Base-by-base conservation (phyloP, 495 filamentous ascomycete species). In the Penicillium cosmopolitanum region DNA sequence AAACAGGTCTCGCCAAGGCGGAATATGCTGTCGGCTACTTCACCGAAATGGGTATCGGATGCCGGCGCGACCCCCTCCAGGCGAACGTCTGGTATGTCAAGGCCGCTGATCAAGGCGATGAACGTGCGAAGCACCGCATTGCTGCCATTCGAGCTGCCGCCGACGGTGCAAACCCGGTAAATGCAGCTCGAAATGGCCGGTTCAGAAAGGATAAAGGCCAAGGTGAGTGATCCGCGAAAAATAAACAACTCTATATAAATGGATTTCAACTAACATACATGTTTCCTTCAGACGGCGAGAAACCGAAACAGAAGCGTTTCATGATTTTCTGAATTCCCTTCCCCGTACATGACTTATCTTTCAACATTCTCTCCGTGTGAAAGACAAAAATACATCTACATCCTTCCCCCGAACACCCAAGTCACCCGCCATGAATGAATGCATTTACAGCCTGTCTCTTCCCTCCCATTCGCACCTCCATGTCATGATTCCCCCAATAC, bases 41-140 rank as follows among this genome's bases (percentile, higher is more conserved):
- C 74, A 97, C 92, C 9, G 95, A 99, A 75, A 96, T 93, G 89
- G 95, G 95, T 52, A 97, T 99, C 60, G 95, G 95, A 21, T 96
- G 91, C 72, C 89, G 92, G 5, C 87, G 93, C 19, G 95, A 99
- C 70, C 86, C 92, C 3, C 82, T 99, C 58, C 92, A 97, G 69
- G 94, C 95, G 55, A 98, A 98, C 65, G 90, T 96, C 8, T 98
- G 94, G 96, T 99, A 99, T 68, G 96, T 98, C 53, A 90, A 90
- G 72, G 94, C 95, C 2, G 96, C 95, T 10, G 95, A 96, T 57
- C 87, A 92, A 44, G 95, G 94, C 44, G 94, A 98, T 62, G 89
- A 92, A 65, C 85, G 92, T 18, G 95, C 95, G 16, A 92, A 89
- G 68, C 87, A 92, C 57, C 84, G 95, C 4, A 81, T 99, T 25